phyloP scores from a whole-genome alignment of 768 basidiomycete species.

The Coprinopsis marcescibilis region DNA sequence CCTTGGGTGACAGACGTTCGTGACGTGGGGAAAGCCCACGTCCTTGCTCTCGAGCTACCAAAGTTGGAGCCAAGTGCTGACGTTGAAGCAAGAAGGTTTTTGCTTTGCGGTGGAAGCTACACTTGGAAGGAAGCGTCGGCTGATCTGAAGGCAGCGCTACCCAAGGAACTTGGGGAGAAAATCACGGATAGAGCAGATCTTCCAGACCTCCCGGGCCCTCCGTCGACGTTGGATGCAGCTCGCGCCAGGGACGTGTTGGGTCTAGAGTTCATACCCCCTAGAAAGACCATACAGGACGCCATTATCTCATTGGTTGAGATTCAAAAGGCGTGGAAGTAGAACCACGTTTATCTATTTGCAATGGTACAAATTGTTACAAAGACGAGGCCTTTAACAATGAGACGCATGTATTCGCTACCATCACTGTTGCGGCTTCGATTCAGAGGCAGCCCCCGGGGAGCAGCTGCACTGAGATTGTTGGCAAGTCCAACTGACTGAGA shows the following conservation, averaged over 20 bases:
- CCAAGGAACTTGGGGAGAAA: constrained; percentile 16
- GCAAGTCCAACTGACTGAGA: no score
- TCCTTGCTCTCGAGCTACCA: constrained; percentile 25
- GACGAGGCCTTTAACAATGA: no score
- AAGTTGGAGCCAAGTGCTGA: constrained; percentile 8
- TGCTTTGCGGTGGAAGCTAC: constrained; percentile 21
- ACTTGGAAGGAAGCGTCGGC: constrained; percentile 26
- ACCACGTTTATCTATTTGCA: no score
- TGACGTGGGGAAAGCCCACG: constrained; percentile 29
- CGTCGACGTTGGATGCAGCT: constrained; percentile 12
- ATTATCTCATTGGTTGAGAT: background rate
- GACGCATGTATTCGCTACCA: no score
- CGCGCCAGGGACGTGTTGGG: background rate
- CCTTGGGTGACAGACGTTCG: constrained; percentile 30
- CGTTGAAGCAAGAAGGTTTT: constrained; percentile 26
- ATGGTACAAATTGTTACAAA: no score
- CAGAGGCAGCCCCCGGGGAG: no score
- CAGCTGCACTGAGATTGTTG: no score
- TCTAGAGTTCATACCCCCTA: background rate
- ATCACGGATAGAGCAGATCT: constrained; percentile 11
- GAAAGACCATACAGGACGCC: background rate
- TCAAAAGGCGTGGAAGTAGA: background rate
- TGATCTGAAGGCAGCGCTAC: constrained; percentile 20
- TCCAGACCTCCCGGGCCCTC: constrained; percentile 6
- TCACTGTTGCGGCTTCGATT: no score